Evolutionary conservation across 176 grass and related monocot genomes (phyloP).

Genomic region (Guadua angustifolia): DNA sequence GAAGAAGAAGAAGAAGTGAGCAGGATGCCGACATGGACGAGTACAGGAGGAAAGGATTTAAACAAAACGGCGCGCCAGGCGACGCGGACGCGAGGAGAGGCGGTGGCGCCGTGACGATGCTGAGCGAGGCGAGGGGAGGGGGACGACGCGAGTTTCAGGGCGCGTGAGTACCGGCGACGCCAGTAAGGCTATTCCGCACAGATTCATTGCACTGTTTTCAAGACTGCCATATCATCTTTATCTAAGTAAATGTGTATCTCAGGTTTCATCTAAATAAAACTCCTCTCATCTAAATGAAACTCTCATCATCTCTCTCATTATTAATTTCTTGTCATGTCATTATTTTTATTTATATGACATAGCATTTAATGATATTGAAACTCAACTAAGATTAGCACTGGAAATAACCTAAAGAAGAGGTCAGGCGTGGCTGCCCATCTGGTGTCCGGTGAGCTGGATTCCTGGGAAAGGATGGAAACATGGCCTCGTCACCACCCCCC

Average conservation of each 20-base stretch:
- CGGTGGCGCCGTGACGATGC: not conserved
- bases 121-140: not conserved
- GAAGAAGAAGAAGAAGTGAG: not conserved
- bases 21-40: conserved; percentile 35
- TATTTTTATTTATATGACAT: too few species aligned
- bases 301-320: too few species aligned
- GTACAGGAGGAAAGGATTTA: not conserved
- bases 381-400: too few species aligned
- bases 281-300: too few species aligned
- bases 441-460: conserved; percentile 43
- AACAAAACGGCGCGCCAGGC: not conserved
- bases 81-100: not conserved
- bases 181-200: too few species aligned
- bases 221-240: too few species aligned
- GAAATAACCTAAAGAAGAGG: too few species aligned
- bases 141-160: conserved; percentile 3
- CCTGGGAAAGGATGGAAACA: conserved; percentile 16
- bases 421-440: conserved; percentile 23
- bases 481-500: not conserved
- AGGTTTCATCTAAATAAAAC: too few species aligned
- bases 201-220: too few species aligned
- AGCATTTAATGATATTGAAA: too few species aligned
- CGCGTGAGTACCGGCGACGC: not conserved
- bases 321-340: too few species aligned
- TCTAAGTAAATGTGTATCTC: too few species aligned